These are phyloP conservation scores for Periconia sp. DNA, from an alignment of 2,329 filamentous ascomycete genomes.

Conservation along the genomic window DNA sequence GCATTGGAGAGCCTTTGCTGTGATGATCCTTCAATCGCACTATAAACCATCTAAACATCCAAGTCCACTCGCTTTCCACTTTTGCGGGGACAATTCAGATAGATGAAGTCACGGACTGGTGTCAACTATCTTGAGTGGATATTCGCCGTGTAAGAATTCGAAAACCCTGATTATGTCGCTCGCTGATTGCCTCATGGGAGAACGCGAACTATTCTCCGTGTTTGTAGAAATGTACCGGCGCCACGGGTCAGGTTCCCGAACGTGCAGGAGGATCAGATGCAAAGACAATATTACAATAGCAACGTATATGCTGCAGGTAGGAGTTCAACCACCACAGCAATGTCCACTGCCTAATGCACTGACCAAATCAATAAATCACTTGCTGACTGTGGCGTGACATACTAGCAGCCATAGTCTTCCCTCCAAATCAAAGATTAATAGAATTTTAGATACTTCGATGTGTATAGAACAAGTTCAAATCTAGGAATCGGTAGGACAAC, in stretches of 20 bases:
- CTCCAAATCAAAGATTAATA: background rate
- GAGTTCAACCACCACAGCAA: no score
- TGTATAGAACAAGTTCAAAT: no score
- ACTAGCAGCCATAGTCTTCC: background rate
- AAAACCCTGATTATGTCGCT: no score
- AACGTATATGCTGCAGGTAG: no score
- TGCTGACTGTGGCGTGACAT: background rate
- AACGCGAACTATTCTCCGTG: background rate
- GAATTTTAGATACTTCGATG: no score
- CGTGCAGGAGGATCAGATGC: background rate
- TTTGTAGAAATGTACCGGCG: background rate
- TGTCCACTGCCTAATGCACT: background rate
- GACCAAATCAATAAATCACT: background rate
- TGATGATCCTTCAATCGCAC: background rate
- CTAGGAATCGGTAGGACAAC: no score
- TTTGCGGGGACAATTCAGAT: no score
- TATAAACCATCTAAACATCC: background rate
- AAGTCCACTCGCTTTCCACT: background rate
- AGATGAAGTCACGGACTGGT: no score
- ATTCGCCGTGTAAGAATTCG: no score
- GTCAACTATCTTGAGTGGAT: no score
- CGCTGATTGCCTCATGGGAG: no score
- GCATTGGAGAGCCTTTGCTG: background rate
- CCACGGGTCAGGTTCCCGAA: background rate
- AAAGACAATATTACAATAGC: background rate